These are phyloP conservation scores for Fomitopsis pulvina DNA, from an alignment of 768 basidiomycete genomes.

Conservation along the genomic window DNA sequence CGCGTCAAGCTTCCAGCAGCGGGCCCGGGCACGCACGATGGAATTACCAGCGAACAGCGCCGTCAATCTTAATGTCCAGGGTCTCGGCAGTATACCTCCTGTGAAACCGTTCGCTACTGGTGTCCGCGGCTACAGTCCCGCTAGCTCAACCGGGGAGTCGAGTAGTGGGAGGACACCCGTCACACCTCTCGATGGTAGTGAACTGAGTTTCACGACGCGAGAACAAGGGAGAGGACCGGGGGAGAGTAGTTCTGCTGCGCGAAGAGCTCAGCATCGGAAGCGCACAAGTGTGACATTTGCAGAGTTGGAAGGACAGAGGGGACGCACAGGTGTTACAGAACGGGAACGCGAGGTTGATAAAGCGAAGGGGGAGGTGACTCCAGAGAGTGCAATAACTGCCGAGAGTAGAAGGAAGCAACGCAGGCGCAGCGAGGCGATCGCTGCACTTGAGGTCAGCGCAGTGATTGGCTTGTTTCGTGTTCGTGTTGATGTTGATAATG, in stretches of 20 bases:
- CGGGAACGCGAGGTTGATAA: slow-evolving; percentile 23
- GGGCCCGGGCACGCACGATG: slow-evolving; percentile 2
- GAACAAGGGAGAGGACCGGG: slow-evolving; percentile 3
- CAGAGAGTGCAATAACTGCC: slow-evolving; percentile 21
- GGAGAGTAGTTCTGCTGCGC: slow-evolving; percentile 15
- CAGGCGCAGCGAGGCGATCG: slow-evolving; percentile 76
- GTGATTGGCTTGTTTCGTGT: neutral
- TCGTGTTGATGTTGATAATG: slow-evolving; percentile 2
- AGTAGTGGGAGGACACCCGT: slow-evolving; percentile 70
- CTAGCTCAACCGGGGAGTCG: slow-evolving; percentile 81
- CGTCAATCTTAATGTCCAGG: neutral
- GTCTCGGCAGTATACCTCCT: slow-evolving; percentile 11
- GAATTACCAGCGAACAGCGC: neutral
- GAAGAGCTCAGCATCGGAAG: slow-evolving; percentile 35
- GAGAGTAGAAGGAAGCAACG: slow-evolving; percentile 64
- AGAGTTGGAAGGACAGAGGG: slow-evolving; percentile 31
- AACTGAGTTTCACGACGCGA: slow-evolving; percentile 27
- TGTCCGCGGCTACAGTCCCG: slow-evolving; percentile 57
- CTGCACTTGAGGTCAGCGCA: slow-evolving; percentile 77
- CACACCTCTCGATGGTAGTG: slow-evolving; percentile 77
- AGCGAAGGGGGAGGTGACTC: slow-evolving; percentile 19
- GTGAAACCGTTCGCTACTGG: slow-evolving; percentile 50
- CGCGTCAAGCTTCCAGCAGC: neutral
- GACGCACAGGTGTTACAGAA: slow-evolving; percentile 9
- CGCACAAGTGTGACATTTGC: slow-evolving; percentile 67